Conservation (phyloP, 345 rosid genomes). For the Euphorbia tirucalli region DNA sequence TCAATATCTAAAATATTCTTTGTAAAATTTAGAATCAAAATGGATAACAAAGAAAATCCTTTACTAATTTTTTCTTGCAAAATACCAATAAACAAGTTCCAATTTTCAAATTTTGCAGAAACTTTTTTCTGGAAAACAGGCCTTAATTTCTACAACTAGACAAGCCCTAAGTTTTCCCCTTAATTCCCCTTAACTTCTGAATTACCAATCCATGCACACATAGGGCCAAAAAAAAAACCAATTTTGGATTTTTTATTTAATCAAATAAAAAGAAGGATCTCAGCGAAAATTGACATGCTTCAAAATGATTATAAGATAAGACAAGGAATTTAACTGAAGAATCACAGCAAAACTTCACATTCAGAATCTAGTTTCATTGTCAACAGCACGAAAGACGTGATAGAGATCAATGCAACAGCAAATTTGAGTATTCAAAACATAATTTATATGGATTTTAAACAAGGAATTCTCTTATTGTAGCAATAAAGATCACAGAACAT, state of each 20-base stretch:
- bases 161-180: too few species aligned
- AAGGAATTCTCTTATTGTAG: neutral
- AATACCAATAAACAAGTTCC: too few species aligned
- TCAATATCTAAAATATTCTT: too few species aligned
- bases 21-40: too few species aligned
- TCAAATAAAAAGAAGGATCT: neutral
- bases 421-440: neutral
- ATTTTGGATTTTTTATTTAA: neutral
- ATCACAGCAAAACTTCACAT: neutral
- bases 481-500: constrained; percentile 28
- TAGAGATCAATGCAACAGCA: neutral
- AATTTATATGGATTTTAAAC: neutral
- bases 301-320: too few species aligned
- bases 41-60: too few species aligned
- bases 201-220: neutral
- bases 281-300: neutral
- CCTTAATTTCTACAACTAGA: too few species aligned
- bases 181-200: neutral
- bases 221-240: neutral
- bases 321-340: neutral
- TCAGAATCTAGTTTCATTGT: neutral
- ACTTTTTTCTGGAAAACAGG: too few species aligned
- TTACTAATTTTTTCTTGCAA: too few species aligned
- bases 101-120: too few species aligned
- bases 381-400: neutral